These are phyloP conservation scores for Eucalyptus pauciflora DNA, from an alignment of 345 rosid species.

Conservation along the genomic window DNA sequence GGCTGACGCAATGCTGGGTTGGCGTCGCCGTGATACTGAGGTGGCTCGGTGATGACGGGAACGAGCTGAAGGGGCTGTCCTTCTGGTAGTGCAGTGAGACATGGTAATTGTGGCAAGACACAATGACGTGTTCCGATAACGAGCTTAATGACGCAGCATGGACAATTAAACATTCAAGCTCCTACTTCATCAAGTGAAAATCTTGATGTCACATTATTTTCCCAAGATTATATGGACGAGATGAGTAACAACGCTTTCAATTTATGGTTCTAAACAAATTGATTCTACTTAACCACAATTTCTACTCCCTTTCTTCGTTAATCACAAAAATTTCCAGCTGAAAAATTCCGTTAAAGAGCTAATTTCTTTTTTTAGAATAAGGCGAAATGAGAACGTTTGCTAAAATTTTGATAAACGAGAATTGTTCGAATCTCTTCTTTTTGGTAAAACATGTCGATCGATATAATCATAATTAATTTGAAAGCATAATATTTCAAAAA, in stretches of 20 bases:
- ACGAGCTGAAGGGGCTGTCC: no score
- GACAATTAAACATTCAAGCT: no score
- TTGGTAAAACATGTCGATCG: background rate
- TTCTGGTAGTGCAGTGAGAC: no score
- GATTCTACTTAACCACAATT: background rate
- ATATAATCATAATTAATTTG: background rate
- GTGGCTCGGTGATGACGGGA: no score
- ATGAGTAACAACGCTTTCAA: background rate
- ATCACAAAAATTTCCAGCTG: background rate
- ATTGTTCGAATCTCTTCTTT: background rate
- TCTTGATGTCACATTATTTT: no score
- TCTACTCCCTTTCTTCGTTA: background rate
- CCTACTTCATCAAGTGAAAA: no score
- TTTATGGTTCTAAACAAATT: background rate
- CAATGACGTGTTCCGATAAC: no score
- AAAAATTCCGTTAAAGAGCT: background rate
- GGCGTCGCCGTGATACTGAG: no score
- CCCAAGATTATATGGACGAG: no score
- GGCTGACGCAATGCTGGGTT: no score
- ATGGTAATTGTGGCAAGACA: no score
- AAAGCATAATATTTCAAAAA: background rate
- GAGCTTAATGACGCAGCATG: no score
- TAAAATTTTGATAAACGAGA: background rate
- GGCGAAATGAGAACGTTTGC: background rate
- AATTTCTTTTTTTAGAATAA: background rate